Evolutionary conservation across 345 rosid genomes (phyloP).

Genomic region (Corchorus olitorius): DNA sequence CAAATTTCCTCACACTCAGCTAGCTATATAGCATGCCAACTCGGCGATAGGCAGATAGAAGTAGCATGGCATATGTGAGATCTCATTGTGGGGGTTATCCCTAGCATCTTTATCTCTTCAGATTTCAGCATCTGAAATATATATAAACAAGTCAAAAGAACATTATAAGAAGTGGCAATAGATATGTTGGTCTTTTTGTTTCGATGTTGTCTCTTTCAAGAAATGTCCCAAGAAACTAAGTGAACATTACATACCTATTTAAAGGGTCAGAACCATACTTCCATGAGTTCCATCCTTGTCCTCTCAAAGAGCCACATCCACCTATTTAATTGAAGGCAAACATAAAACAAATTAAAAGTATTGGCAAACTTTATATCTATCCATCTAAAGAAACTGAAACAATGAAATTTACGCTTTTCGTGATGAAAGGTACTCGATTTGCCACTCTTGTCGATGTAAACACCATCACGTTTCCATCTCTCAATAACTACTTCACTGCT

Average conservation of each 20-base stretch:
- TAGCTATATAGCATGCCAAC: conserved; percentile 62
- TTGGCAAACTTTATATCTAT: no score
- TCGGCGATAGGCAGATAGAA: conserved; percentile 78
- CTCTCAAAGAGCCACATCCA: conserved; percentile 85
- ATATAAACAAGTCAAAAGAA: not conserved
- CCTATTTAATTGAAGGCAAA: conserved; percentile 45
- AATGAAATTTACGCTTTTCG: conserved; percentile 53
- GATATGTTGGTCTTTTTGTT: not conserved
- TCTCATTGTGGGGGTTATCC: conserved; percentile 83
- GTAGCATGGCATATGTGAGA: conserved; percentile 95
- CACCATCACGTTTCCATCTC: conserved; percentile 50
- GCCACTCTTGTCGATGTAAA: conserved; percentile 70
- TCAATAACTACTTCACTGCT: conserved; percentile 34
- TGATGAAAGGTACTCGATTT: conserved; percentile 58
- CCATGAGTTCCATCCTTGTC: conserved; percentile 97
- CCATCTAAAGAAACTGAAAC: not conserved
- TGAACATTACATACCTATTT: no score
- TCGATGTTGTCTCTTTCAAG: not conserved
- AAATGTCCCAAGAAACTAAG: no score
- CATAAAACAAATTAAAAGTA: not conserved
- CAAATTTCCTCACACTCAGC: conserved; percentile 69
- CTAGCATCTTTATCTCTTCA: conserved; percentile 78
- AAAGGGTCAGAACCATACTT: conserved; percentile 93
- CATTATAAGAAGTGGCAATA: not conserved
- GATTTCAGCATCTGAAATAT: conserved; percentile 69